Evolutionary conservation across 2,329 filamentous ascomycete species (phyloP).

Genomic region (Apiospora hydei): DNA sequence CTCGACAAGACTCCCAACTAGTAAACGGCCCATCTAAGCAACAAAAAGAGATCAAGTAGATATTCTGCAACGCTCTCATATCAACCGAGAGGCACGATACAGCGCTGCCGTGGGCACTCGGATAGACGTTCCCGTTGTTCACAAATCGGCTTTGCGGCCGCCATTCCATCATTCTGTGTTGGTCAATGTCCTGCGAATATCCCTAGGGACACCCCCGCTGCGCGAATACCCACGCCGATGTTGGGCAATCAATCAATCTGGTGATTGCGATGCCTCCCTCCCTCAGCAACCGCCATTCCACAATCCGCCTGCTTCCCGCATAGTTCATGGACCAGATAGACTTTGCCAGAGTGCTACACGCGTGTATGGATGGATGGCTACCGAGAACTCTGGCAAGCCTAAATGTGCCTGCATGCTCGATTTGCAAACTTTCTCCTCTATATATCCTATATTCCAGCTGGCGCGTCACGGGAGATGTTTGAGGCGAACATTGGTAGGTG

Average conservation of each 20-base stretch:
- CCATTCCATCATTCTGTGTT: no score
- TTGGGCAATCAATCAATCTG: neutral
- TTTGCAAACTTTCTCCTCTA: neutral
- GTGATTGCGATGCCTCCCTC: neutral
- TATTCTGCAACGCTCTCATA: no score
- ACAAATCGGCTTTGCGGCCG: no score
- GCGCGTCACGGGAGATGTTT: neutral
- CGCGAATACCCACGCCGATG: neutral
- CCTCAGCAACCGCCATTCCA: neutral
- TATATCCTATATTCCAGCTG: neutral
- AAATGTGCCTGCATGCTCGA: neutral
- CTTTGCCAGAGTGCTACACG: neutral
- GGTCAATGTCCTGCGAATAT: neutral
- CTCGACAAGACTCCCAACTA: no score
- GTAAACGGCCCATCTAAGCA: no score
- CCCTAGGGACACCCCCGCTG: neutral
- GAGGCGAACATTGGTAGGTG: neutral
- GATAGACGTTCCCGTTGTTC: no score
- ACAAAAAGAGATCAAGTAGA: no score
- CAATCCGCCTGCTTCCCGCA: neutral
- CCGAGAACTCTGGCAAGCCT: neutral
- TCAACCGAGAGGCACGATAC: no score
- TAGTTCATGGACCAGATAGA: neutral
- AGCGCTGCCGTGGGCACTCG: no score
- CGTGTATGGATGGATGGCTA: neutral